Percentiles rank a stretch among this genome's conserved stretches.
Evolutionary conservation across 345 rosid genomes (phyloP).

Genomic region (Brassica rapa): DNA sequence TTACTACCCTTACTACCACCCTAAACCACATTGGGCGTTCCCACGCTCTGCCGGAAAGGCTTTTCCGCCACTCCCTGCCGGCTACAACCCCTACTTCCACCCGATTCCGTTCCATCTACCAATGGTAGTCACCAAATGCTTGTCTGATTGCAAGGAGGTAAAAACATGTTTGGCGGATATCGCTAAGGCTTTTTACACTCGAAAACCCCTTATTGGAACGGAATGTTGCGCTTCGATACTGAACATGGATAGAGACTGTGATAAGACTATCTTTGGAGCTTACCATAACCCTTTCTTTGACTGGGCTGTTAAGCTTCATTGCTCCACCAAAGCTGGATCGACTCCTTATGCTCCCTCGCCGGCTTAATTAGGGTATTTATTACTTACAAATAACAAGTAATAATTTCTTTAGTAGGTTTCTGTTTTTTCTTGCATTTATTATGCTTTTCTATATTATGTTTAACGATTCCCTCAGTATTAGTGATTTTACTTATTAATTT

Average conservation of each 20-base stretch:
- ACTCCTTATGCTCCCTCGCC: conserved; percentile 28
- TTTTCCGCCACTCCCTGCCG: conserved; percentile 29
- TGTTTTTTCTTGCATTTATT: too few species aligned
- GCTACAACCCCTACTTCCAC: conserved; percentile 11
- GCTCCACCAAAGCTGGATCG: conserved; percentile 24
- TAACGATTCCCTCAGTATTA: too few species aligned
- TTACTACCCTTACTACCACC: conserved; percentile 13
- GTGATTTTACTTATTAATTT: too few species aligned
- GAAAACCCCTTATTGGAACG: background rate
- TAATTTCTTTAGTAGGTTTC: background rate
- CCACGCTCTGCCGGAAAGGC: conserved; percentile 30
- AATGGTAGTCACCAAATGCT: conserved; percentile 29
- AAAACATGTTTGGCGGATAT: conserved; percentile 30
- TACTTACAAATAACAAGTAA: background rate
- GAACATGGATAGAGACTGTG: conserved; percentile 29
- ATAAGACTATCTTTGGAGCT: conserved; percentile 37
- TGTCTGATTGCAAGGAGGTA: conserved; percentile 36
- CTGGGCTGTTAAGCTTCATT: conserved; percentile 19
- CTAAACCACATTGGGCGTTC: conserved; percentile 30
- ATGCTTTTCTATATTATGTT: too few species aligned
- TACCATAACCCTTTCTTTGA: conserved; percentile 34
- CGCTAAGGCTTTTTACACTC: conserved; percentile 26
- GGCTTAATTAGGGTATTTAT: conserved; percentile 7
- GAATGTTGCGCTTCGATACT: conserved; percentile 31
- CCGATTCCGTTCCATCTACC: conserved; percentile 34